Conservation (phyloP, 108 stramenopile species). For the Halocafeteria seosinensis region DNA sequence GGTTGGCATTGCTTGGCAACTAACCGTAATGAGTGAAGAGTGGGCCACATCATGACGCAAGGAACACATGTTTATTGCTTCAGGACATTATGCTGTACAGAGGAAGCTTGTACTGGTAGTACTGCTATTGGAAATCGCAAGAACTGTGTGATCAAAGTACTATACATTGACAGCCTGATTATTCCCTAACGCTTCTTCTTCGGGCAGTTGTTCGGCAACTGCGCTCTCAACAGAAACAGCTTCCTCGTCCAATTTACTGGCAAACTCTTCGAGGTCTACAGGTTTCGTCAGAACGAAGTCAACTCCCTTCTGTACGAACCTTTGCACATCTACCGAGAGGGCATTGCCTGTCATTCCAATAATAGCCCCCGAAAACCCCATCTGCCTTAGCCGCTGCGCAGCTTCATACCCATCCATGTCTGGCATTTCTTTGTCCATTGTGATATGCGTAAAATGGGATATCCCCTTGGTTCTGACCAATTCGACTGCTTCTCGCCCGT, state of each 20-base stretch:
- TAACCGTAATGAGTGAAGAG: no score
- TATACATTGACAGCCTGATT: no score
- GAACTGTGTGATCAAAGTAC: no score
- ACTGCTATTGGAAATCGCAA: no score
- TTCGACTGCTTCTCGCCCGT: conserved; percentile 25
- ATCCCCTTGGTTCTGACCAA: background rate
- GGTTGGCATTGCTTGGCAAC: no score
- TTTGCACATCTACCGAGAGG: background rate
- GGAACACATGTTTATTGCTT: no score
- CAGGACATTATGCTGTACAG: no score
- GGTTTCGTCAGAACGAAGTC: background rate
- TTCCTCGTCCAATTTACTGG: background rate
- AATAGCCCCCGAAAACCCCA: conserved; percentile 26
- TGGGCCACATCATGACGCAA: no score
- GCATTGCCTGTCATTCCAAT: conserved; percentile 30
- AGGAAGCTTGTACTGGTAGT: no score
- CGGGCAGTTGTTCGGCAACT: no score
- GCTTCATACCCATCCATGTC: conserved; percentile 48
- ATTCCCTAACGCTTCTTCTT: no score
- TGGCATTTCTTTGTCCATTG: conserved; percentile 56
- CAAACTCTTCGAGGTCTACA: background rate
- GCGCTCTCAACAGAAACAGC: no score
- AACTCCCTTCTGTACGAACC: background rate
- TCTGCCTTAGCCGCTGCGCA: conserved; percentile 24
- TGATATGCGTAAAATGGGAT: conserved; percentile 26